Base-by-base conservation (phyloP, 2,329 filamentous ascomycete species). In the Neonectria magnoliae region DNA sequence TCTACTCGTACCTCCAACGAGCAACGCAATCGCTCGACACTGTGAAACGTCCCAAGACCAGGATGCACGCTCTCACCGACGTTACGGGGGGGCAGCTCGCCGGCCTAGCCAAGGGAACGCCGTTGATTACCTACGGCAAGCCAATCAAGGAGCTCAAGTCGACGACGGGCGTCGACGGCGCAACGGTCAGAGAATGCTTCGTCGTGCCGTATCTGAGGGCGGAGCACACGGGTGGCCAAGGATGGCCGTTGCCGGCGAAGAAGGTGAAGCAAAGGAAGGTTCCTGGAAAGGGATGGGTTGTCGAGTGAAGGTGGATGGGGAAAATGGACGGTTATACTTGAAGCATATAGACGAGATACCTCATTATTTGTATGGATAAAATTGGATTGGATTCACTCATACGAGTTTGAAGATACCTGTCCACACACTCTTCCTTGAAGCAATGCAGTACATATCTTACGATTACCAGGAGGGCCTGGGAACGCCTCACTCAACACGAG, bases 11-110 rank as follows among this genome's bases (percentile, higher is more conserved):
- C 74, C 88, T 99, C 4, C 94, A 97, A 76, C 89, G 90, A 61
- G 83, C 88, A 3, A 82, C 86, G 0, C 81, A 85, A 0, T 78
- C 84, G 0, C 80, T 84, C 0, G 80, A 83, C 22, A 76, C 79
- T 2, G 84, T 85, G 27, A 90, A 89, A 72, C 81, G 78, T 50
- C 85, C 90, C 18, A 93, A 92, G 80, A 94, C 93, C 31, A 84
- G 96, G 47, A 97, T 99, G 92, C 92, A 95, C 76, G 88, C 95
- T 4, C 85, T 99, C 20, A 95, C 94, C 2, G 88, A 94, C 29
- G 83, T 97, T 7, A 92, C 89, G 16, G 91, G 89, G 1, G 85
- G 87, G 2, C 92, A 97, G 76, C 85, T 99, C 6, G 88, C 92
- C 4, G 89, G 88, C 1, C 83, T 98, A 59, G 93, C 94, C 5